Conservation (phyloP, 768 basidiomycete genomes). For the Suillus lakei region DNA sequence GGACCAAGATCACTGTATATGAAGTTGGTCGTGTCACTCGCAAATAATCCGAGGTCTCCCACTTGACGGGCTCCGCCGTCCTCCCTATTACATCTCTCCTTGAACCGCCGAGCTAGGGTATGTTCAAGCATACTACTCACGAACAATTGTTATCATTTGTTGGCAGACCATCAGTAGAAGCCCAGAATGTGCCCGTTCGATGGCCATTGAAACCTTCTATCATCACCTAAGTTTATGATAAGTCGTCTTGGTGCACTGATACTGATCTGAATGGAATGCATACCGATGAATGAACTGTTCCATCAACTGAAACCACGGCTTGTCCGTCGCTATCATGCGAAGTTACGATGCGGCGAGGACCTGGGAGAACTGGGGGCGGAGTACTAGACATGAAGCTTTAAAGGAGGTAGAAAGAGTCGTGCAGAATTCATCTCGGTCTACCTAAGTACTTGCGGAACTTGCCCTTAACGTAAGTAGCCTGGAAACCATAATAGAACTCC, state of each 20-base stretch:
- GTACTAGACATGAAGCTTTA: not conserved
- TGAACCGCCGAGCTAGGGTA: not conserved
- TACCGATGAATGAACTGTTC: constrained; percentile 26
- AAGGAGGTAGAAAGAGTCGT: not conserved
- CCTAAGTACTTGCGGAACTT: not conserved
- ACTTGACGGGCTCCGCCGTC: constrained; percentile 52
- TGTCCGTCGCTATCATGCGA: constrained; percentile 48
- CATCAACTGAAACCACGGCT: constrained; percentile 46
- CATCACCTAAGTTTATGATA: not conserved
- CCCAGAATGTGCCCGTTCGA: constrained; percentile 48
- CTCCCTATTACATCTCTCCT: constrained; percentile 37
- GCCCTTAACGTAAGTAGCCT: not conserved
- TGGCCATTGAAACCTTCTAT: constrained; percentile 10
- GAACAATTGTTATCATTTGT: constrained; percentile 57
- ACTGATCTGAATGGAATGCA: constrained; percentile 31
- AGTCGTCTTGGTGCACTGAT: too few relatives aligned
- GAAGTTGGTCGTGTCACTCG: constrained; percentile 50
- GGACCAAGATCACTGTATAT: constrained; percentile 61
- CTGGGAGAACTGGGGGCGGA: constrained; percentile 34
- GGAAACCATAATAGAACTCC: not conserved
- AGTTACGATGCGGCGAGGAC: constrained; percentile 56
- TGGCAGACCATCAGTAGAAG: constrained; percentile 51
- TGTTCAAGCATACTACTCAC: constrained; percentile 31
- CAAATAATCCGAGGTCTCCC: constrained; percentile 48
- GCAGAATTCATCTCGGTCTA: not conserved